Evolutionary conservation across 1,284 basidiomycete species (phyloP).

Genomic region (Cutaneotrichosporon sp.): DNA sequence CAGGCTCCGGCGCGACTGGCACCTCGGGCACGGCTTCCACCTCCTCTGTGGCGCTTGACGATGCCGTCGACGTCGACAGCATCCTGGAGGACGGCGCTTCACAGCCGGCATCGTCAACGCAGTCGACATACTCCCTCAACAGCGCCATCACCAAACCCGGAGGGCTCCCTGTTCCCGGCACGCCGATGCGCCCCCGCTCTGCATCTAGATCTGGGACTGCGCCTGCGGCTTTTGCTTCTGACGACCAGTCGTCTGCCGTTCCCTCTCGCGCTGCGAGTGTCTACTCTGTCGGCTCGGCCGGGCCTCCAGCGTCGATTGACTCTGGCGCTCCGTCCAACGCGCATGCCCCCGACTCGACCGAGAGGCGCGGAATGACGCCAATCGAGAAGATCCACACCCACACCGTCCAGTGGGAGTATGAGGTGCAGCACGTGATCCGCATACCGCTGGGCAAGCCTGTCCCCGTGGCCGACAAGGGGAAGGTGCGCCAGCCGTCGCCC

Average conservation of each 20-base stretch:
- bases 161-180: background rate
- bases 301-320: background rate
- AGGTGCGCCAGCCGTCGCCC: conserved; percentile 5
- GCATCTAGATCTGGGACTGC: background rate
- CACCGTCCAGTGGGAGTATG: conserved; percentile 45
- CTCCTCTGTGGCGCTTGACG: background rate
- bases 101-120: background rate
- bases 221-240: background rate
- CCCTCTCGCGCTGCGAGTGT: background rate
- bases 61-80: background rate
- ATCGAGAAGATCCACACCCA: conserved; percentile 33
- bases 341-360: conserved; percentile 11
- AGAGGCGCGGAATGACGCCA: conserved; percentile 42
- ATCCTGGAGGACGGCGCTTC: background rate
- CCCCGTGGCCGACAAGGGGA: conserved; percentile 4
- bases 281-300: conserved; percentile 5
- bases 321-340: background rate
- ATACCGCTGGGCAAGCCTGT: conserved; percentile 42
- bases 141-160: background rate
- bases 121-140: conserved; percentile 9
- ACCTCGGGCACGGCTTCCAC: background rate
- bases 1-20: background rate
- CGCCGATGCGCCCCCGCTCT: background rate
- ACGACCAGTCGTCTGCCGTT: background rate
- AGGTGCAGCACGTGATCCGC: conserved; percentile 39